Conservation (phyloP, 2,329 filamentous ascomycete species). For the Cadophora malorum region DNA sequence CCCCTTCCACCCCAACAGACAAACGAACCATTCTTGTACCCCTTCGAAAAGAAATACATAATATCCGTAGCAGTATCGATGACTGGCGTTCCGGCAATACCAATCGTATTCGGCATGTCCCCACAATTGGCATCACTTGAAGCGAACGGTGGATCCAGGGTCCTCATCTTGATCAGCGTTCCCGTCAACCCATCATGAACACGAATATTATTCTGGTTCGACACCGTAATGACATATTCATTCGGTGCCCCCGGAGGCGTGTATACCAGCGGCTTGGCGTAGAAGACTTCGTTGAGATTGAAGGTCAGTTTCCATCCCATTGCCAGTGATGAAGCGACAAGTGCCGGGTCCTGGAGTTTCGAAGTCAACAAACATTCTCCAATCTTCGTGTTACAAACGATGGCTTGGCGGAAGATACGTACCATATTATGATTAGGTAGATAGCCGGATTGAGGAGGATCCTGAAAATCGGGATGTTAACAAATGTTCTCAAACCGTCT, state of each 20-base stretch:
- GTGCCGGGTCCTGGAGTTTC: slow-evolving; percentile 5
- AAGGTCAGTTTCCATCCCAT: slow-evolving; percentile 26
- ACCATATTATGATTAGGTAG: slow-evolving; percentile 30
- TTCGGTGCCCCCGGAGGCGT: slow-evolving; percentile 56
- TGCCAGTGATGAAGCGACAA: slow-evolving; percentile 15
- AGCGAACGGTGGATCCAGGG: slow-evolving; percentile 55
- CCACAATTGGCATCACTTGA: slow-evolving; percentile 25
- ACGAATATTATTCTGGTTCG: slow-evolving; percentile 63
- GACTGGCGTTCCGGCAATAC: slow-evolving; percentile 33
- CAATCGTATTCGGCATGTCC: slow-evolving; percentile 34
- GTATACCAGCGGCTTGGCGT: slow-evolving; percentile 57
- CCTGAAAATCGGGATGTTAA: slow-evolving; percentile 7
- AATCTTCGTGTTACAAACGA: not conserved
- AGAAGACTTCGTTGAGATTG: slow-evolving; percentile 46
- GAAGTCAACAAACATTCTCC: not conserved
- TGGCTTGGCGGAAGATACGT: not conserved
- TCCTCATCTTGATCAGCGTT: slow-evolving; percentile 54
- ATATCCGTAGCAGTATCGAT: slow-evolving; percentile 35
- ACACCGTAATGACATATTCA: slow-evolving; percentile 59
- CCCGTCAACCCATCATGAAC: slow-evolving; percentile 62
- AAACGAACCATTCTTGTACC: slow-evolving; percentile 28
- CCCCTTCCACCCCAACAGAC: not conserved
- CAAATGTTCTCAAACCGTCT: not conserved
- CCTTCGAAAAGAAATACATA: slow-evolving; percentile 36
- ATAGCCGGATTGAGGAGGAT: slow-evolving; percentile 31